Evolutionary conservation across 2,329 filamentous ascomycete genomes (phyloP).

Genomic region (Grosmannia penicillata): DNA sequence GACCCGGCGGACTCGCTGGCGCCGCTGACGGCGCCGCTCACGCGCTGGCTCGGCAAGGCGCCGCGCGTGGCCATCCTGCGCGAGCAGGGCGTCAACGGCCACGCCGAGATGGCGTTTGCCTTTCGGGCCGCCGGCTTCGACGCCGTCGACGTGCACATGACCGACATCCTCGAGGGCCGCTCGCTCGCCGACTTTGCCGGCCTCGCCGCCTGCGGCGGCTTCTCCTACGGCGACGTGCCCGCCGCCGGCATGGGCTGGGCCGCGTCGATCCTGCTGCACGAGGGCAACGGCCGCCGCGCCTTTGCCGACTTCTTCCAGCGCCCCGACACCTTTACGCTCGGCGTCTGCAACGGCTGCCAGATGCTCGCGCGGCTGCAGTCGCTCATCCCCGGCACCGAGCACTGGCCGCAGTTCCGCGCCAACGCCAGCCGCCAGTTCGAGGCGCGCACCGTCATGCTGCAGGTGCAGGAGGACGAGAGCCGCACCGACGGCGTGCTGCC

Average conservation of each 20-base stretch:
- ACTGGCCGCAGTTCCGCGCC: conserved; percentile 77
- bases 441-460: conserved; percentile 69
- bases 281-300: conserved; percentile 52
- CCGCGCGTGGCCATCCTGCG: conserved; percentile 82
- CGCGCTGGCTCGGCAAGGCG: conserved; percentile 36
- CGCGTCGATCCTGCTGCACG: conserved; percentile 76
- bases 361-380: conserved; percentile 76
- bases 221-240: conserved; percentile 68
- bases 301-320: conserved; percentile 79
- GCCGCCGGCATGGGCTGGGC: conserved; percentile 97
- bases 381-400: conserved; percentile 68
- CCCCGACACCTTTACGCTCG: conserved; percentile 78
- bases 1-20: conserved; percentile 64
- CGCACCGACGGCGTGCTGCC: conserved; percentile 22
- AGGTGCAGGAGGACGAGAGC: conserved; percentile 45
- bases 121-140: conserved; percentile 87
- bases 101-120: conserved; percentile 96
- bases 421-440: conserved; percentile 86
- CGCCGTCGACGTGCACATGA: conserved; percentile 92
- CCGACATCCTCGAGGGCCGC: conserved; percentile 60
- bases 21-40: conserved; percentile 49
- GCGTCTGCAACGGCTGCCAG: conserved; percentile 96
- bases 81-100: conserved; percentile 89
- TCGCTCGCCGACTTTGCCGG: conserved; percentile 74
- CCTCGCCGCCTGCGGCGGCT: conserved; percentile 88